These are phyloP conservation scores for Candida jianshihensis DNA, from an alignment of 805 yeast genomes.

Conservation along the genomic window DNA sequence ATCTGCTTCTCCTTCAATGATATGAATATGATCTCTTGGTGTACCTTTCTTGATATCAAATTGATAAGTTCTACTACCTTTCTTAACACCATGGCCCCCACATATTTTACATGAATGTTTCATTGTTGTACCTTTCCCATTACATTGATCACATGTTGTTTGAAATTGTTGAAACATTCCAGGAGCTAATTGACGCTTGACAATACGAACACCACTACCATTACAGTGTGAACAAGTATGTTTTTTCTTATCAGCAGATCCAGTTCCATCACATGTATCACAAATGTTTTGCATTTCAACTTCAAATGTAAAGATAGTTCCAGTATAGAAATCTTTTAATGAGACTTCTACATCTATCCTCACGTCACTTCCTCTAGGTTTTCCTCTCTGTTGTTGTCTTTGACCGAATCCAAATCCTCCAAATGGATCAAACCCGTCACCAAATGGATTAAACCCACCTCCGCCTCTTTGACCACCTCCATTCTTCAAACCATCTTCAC, in stretches of 20 bases:
- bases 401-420: conserved; percentile 27
- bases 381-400: conserved; percentile 27
- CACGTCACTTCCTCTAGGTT: conserved; percentile 56
- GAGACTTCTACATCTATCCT: conserved; percentile 49
- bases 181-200: conserved; percentile 74
- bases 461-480: conserved; percentile 40
- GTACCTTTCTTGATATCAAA: conserved; percentile 68
- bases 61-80: conserved; percentile 48
- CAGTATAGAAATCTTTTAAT: conserved; percentile 63
- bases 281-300: conserved; percentile 72
- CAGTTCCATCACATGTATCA: conserved; percentile 73
- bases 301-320: conserved; percentile 53
- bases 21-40: conserved; percentile 49
- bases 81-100: conserved; percentile 58
- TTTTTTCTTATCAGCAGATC: conserved; percentile 71
- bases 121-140: conserved; percentile 68
- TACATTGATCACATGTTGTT: conserved; percentile 70
- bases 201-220: conserved; percentile 66
- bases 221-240: conserved; percentile 62
- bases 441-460: conserved; percentile 58
- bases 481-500: conserved; percentile 64
- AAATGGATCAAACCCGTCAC: conserved; percentile 45
- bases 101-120: conserved; percentile 62
- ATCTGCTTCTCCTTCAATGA: conserved; percentile 72
- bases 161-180: conserved; percentile 87